Base-by-base conservation (phyloP, 2,329 filamentous ascomycete genomes). In the Fusarium sp. region DNA sequence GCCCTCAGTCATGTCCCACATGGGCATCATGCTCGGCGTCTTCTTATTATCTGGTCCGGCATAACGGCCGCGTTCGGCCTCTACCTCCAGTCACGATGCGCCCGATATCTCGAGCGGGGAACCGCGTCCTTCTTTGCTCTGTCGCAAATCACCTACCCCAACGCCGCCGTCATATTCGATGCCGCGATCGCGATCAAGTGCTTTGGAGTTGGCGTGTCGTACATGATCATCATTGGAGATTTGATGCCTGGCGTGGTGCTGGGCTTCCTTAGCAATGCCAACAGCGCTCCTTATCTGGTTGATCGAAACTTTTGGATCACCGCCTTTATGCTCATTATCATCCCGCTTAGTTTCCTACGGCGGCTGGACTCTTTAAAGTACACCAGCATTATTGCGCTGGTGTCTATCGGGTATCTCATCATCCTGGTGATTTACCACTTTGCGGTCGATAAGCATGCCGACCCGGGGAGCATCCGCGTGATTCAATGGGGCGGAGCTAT, bases 271-370 rank as follows among this genome's bases (percentile, higher is more conserved):
- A 88, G 89, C 57, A 89, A 90, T 23, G 89, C 88, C 20, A 87
- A 90, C 3, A 85, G 79, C 32, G 79, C 93, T 52, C 89, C 91
- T 2, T 98, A 96, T 80, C 85, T 98, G 73, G 88, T 96, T 50
- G 95, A 98, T 81, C 91, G 97, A 60, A 93, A 97, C 81, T 99
- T 99, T 82, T 99, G 97, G 97, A 94, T 99, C 71, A 98, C 97
- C 2, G 95, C 92, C 2, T 99, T 99, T 81, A 98, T 99, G 95
- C 89, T 98, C 73, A 89, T 97, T 72, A 94, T 99, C 76, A 98
- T 99, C 74, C 97, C 97, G 6, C 87, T 99, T 67, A 97, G 95
- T 64, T 99, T 98, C 80, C 87, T 99, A 41, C 92, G 95, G 72
- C 92, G 95, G 39, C 88, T 99, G 45, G 97, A 99, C 83, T 98